Base-by-base conservation (phyloP, 352 stramenopile genomes). In the Globisporangium mamillatum region DNA sequence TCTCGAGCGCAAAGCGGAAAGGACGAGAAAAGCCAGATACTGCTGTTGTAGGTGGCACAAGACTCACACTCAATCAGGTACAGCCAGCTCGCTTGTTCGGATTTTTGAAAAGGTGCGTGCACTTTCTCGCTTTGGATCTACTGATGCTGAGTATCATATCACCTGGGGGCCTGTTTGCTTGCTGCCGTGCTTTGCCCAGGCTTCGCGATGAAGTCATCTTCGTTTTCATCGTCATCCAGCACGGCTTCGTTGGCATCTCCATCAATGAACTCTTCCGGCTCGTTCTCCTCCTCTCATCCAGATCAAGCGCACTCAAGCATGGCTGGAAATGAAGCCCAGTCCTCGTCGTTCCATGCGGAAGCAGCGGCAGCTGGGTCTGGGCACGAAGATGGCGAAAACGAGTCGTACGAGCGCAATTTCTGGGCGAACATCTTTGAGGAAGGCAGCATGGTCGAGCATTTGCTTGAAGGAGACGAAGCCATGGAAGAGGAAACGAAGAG, bases 391-490 rank as follows among this genome's bases (percentile, higher is more conserved):
- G 66, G 58, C 18, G 24, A 59, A 0, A 44, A 29, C 14, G 72
- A 73, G n/a, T 27, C 32, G 18, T 78, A 81, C 55, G 74, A 81
- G 14, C 55, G 60, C n/a, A 66, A 38, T 18, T 68, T 76, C 41
- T 83, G 76, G 76, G 75, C 75, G 4, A 66, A 70, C 12, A 73
- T 83, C 44, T 75, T 83, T 27, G 76, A 78, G 48, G 76, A 81
- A 59, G 68, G 61, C 41, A 56, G 29, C 59, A 64, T 69, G 62
- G 64, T 76, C 53, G 66, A 78, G 2, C 66, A 59, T 4, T 53
- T 79, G 20, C 73, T 79, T 20, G 71, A 66, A 46, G 55, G 70
- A 34, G 77, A 81, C 56, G 68, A 77, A 38, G 67, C 62, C 6
- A 78, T 79, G 63, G 64, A 70, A n/a, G 72, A 68, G 12, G 61